phyloP scores from a whole-genome alignment of 2,329 filamentous ascomycete genomes.

The Torrubiellomyces zombiae region DNA sequence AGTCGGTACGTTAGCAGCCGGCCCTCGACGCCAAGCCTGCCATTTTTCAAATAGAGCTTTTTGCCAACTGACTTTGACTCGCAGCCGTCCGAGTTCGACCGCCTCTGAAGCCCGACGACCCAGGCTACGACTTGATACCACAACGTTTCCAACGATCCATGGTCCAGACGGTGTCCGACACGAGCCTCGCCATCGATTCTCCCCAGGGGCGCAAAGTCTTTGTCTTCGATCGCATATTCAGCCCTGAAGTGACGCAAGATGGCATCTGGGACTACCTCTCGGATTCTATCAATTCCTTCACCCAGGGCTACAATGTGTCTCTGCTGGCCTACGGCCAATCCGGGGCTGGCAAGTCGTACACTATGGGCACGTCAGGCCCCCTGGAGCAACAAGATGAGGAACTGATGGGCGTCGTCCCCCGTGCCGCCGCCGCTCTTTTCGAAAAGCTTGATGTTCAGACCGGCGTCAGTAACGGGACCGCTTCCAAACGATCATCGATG shows the following conservation, averaged over 20 bases:
- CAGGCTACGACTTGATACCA: slow-evolving; percentile 86
- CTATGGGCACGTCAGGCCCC: slow-evolving; percentile 91
- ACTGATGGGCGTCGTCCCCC: slow-evolving; percentile 84
- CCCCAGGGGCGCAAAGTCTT: slow-evolving; percentile 89
- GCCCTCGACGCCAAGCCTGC: too few relatives aligned
- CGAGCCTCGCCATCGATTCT: slow-evolving; percentile 74
- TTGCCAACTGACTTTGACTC: slow-evolving; percentile 1
- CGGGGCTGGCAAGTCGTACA: slow-evolving; percentile 93
- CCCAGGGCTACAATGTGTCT: slow-evolving; percentile 97
- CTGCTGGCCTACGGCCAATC: slow-evolving; percentile 95
- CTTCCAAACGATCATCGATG: slow-evolving; percentile 27
- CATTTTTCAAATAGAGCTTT: neutral
- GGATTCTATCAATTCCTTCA: slow-evolving; percentile 78
- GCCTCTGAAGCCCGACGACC: slow-evolving; percentile 65
- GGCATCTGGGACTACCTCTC: slow-evolving; percentile 88
- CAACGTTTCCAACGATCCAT: slow-evolving; percentile 88
- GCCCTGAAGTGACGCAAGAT: slow-evolving; percentile 66
- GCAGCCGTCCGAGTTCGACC: slow-evolving; percentile 85
- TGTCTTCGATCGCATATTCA: slow-evolving; percentile 90
- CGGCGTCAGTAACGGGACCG: slow-evolving; percentile 29
- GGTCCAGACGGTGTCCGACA: slow-evolving; percentile 75
- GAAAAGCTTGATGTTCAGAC: slow-evolving; percentile 57
- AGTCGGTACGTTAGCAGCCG: slow-evolving; percentile 82
- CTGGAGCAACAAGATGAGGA: slow-evolving; percentile 53
- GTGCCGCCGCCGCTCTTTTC: slow-evolving; percentile 74